phyloP scores from a whole-genome alignment of 2,329 filamentous ascomycete species.

The Myrmaecium sp. region DNA sequence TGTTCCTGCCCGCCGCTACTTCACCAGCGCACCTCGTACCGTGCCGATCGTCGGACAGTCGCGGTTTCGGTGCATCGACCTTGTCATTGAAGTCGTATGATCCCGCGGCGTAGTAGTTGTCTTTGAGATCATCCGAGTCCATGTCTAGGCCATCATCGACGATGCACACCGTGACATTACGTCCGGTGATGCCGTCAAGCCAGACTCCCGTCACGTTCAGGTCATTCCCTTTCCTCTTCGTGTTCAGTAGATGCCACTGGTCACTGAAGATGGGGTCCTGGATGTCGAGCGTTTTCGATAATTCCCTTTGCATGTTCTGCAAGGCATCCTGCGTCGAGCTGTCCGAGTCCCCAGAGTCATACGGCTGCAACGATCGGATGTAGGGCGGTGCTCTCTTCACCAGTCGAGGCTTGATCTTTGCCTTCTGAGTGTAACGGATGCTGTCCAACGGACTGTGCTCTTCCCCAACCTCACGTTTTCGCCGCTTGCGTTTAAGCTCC shows the following conservation, averaged over 20 bases:
- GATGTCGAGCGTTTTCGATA: conserved; percentile 56
- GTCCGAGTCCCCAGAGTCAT: not conserved
- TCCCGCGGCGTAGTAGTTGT: conserved; percentile 83
- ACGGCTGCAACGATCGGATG: conserved; percentile 1
- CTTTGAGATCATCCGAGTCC: conserved; percentile 80
- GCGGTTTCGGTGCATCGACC: conserved; percentile 58
- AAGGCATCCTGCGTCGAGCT: conserved; percentile 3
- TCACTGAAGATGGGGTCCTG: conserved; percentile 78
- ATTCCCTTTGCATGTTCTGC: conserved; percentile 32
- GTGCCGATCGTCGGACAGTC: conserved; percentile 72
- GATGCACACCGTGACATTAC: conserved; percentile 78
- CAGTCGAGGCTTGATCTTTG: conserved; percentile 43
- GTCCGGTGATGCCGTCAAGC: conserved; percentile 77
- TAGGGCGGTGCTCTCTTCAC: conserved; percentile 33
- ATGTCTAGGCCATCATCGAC: conserved; percentile 95
- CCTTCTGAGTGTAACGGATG: conserved; percentile 67
- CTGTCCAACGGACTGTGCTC: conserved; percentile 47
- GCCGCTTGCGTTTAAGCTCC: conserved; percentile 38
- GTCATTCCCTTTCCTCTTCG: conserved; percentile 66
- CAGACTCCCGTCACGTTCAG: conserved; percentile 93
- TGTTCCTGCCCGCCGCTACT: conserved; percentile 77
- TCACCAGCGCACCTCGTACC: conserved; percentile 92
- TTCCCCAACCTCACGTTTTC: conserved; percentile 38
- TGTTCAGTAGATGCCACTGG: conserved; percentile 92
- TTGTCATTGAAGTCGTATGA: conserved; percentile 96